A percentile compares a stretch with the other conserved stretches of the same genome.
Conservation (phyloP, 306 rosid species). For the Aeschynomene evenia region DNA sequence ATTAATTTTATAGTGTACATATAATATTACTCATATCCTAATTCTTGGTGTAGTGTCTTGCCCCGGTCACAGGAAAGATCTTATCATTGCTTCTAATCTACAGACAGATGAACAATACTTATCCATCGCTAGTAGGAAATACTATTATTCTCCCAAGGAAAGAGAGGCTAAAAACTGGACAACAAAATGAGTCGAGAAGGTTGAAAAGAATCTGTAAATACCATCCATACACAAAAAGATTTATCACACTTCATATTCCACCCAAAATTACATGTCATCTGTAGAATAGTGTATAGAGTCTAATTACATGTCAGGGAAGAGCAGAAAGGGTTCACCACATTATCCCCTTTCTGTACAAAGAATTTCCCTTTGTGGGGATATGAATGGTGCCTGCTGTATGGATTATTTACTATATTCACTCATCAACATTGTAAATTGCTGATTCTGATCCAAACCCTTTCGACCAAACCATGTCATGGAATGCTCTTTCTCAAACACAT, state of each 20-base stretch:
- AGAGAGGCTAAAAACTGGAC: neutral
- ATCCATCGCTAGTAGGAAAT: too few species aligned
- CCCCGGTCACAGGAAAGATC: too few species aligned
- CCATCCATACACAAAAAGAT: neutral
- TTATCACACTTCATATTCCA: constrained; percentile 46
- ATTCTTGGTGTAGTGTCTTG: too few species aligned
- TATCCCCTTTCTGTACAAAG: constrained; percentile 69
- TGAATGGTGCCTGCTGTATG: constrained; percentile 42
- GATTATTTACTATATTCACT: constrained; percentile 38
- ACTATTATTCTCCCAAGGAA: neutral
- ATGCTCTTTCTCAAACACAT: constrained; percentile 58
- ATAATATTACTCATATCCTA: too few species aligned
- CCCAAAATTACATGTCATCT: constrained; percentile 33
- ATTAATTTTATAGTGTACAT: too few species aligned
- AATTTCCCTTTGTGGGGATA: constrained; percentile 23
- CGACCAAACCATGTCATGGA: constrained; percentile 76
- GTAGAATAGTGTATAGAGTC: constrained; percentile 40
- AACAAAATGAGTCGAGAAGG: neutral
- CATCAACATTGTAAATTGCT: constrained; percentile 34
- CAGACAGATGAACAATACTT: too few species aligned
- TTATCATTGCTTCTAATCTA: too few species aligned
- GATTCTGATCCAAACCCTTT: constrained; percentile 57
- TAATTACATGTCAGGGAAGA: constrained; percentile 73
- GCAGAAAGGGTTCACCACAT: constrained; percentile 73
- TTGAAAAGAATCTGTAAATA: neutral